phyloP scores from a whole-genome alignment of 148 eudicot species.

The Nyssa sinensis region DNA sequence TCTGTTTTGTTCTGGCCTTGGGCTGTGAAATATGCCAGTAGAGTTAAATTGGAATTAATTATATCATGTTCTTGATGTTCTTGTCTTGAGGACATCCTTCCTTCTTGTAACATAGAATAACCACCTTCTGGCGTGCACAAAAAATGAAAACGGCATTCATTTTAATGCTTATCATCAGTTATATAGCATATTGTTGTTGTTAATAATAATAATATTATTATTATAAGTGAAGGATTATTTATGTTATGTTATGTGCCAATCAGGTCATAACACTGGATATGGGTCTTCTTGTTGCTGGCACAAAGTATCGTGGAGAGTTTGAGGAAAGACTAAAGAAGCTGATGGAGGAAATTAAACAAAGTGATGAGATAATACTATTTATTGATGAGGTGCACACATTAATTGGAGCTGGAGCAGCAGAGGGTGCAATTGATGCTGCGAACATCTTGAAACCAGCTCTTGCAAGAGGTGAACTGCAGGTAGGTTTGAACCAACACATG shows the following conservation, averaged over 20 bases:
- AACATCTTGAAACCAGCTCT: constrained; percentile 44
- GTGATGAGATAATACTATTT: constrained; percentile 36
- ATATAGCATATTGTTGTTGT: not conserved
- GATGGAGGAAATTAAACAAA: constrained; percentile 43
- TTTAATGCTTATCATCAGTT: not conserved
- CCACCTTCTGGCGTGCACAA: not conserved
- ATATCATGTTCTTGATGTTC: not conserved
- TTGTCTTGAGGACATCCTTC: not conserved
- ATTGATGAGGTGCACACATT: constrained; percentile 45
- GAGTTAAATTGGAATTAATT: not conserved
- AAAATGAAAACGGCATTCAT: not conserved
- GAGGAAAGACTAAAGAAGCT: constrained; percentile 37
- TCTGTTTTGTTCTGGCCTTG: not conserved
- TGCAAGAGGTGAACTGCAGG: constrained; percentile 45
- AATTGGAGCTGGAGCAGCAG: constrained; percentile 42
- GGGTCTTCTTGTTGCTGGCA: constrained; percentile 44
- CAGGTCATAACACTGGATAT: constrained; percentile 44
- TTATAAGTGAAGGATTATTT: not conserved
- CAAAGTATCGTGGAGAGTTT: constrained; percentile 34
- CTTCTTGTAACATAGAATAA: not conserved
- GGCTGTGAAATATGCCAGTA: not conserved
- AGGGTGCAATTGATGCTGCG: constrained; percentile 46
- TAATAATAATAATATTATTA: not conserved
- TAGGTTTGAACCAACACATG: not conserved
- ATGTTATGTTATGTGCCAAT: not conserved